Conservation (phyloP, 1,139 yeast species). For the Blastobotrys apis region DNA sequence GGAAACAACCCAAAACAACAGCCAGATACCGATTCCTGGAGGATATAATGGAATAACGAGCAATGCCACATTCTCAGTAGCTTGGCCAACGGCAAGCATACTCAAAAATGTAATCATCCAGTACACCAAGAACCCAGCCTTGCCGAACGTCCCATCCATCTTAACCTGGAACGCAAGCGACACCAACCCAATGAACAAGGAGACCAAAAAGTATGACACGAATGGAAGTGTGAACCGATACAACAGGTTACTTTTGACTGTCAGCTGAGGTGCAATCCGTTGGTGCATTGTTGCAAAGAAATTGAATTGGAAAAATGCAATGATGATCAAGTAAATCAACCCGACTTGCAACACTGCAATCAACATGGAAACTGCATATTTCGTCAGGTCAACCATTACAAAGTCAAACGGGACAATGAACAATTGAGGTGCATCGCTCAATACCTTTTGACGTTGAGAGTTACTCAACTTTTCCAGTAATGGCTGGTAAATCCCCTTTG, state of each 20-base stretch:
- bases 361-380: slow-evolving; percentile 11
- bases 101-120: slow-evolving; percentile 61
- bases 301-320: slow-evolving; percentile 59
- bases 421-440: slow-evolving; percentile 14
- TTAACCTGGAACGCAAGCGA: slow-evolving; percentile 60
- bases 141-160: slow-evolving; percentile 51
- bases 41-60: slow-evolving; percentile 45
- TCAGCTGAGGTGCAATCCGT: slow-evolving; percentile 44
- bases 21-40: slow-evolving; percentile 57
- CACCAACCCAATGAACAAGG: slow-evolving; percentile 52
- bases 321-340: slow-evolving; percentile 64
- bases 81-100: slow-evolving; percentile 60
- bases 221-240: slow-evolving; percentile 50
- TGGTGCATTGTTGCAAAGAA: slow-evolving; percentile 54
- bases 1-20: slow-evolving; percentile 54
- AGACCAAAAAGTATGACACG: slow-evolving; percentile 47
- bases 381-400: slow-evolving; percentile 14
- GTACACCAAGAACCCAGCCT: slow-evolving; percentile 57
- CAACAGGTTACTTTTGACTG: slow-evolving; percentile 43
- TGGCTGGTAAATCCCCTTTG: slow-evolving; percentile 15
- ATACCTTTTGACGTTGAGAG: slow-evolving; percentile 8
- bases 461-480: slow-evolving; percentile 16
- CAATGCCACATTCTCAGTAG: slow-evolving; percentile 55
- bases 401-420: slow-evolving; percentile 17
- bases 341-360: slow-evolving; percentile 43